phyloP scores from a whole-genome alignment of 2,329 filamentous ascomycete genomes.

The Aureobasidium leucospermi region DNA sequence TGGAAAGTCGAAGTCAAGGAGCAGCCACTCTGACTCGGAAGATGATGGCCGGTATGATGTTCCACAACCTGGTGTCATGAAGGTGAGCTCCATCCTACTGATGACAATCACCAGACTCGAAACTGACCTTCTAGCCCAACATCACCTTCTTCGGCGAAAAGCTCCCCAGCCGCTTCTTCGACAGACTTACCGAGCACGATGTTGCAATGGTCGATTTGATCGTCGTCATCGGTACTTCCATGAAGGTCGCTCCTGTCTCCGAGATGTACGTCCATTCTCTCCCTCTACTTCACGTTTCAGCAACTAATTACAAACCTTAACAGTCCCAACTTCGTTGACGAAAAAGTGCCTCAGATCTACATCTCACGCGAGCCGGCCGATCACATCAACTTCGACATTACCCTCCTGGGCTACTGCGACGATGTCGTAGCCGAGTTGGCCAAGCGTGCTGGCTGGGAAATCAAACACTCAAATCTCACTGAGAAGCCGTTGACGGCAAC shows the following conservation, averaged over 20 bases:
- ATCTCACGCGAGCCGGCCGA: constrained; percentile 54
- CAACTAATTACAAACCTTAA: background rate
- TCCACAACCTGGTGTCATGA: constrained; percentile 73
- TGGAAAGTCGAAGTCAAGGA: constrained; percentile 32
- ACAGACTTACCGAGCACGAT: constrained; percentile 74
- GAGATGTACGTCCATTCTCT: constrained; percentile 53
- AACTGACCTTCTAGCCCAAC: constrained; percentile 55
- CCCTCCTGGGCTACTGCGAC: constrained; percentile 92
- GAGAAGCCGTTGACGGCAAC: background rate
- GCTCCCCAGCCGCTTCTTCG: constrained; percentile 75
- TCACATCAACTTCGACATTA: constrained; percentile 94
- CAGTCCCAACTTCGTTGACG: constrained; percentile 24
- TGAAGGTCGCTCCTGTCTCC: constrained; percentile 92
- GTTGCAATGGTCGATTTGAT: constrained; percentile 76
- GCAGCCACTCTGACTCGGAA: constrained; percentile 48
- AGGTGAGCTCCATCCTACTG: constrained; percentile 28
- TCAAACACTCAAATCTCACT: constrained; percentile 31
- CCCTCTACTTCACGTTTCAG: too few relatives aligned
- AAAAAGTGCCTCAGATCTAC: constrained; percentile 28
- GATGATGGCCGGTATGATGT: constrained; percentile 58
- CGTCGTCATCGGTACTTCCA: constrained; percentile 89
- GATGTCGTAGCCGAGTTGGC: constrained; percentile 82
- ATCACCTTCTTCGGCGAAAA: constrained; percentile 97
- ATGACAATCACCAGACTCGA: background rate
- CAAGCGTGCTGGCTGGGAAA: constrained; percentile 69